These are phyloP conservation scores for Scutellaria galericulata DNA, from an alignment of 257 asterid genomes.

Conservation along the genomic window DNA sequence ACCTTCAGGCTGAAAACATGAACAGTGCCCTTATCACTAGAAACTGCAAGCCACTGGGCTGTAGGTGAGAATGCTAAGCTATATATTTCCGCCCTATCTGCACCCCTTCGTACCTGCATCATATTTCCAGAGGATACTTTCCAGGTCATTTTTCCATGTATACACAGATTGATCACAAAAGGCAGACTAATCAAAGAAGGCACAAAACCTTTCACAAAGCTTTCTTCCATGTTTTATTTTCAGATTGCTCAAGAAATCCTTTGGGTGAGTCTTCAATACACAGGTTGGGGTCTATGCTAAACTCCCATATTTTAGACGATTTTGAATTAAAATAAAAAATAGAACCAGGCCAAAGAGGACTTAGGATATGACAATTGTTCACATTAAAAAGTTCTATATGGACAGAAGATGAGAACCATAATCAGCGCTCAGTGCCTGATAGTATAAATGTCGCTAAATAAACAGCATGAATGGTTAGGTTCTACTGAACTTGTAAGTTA, in stretches of 20 bases:
- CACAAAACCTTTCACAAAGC: background rate
- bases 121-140: constrained; percentile 9
- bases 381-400: background rate
- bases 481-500: background rate
- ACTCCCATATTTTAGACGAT: background rate
- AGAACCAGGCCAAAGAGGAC: background rate
- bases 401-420: constrained; percentile 13
- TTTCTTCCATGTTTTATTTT: background rate
- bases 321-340: background rate
- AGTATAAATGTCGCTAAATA: background rate
- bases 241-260: constrained; percentile 1
- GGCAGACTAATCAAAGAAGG: background rate
- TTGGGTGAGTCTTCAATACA: background rate
- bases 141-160: constrained; percentile 4
- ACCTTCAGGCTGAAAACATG: constrained; percentile 86
- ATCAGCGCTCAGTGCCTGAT: background rate
- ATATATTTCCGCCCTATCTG: constrained; percentile 96
- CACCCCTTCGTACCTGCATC: constrained; percentile 90
- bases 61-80: constrained; percentile 85
- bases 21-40: constrained; percentile 95
- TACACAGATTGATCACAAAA: constrained; percentile 11
- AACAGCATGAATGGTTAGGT: background rate
- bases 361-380: background rate
- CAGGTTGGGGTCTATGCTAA: background rate
- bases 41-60: constrained; percentile 91